Conservation (phyloP, 2,329 filamentous ascomycete genomes). For the Alternaria hordeiaustralica region DNA sequence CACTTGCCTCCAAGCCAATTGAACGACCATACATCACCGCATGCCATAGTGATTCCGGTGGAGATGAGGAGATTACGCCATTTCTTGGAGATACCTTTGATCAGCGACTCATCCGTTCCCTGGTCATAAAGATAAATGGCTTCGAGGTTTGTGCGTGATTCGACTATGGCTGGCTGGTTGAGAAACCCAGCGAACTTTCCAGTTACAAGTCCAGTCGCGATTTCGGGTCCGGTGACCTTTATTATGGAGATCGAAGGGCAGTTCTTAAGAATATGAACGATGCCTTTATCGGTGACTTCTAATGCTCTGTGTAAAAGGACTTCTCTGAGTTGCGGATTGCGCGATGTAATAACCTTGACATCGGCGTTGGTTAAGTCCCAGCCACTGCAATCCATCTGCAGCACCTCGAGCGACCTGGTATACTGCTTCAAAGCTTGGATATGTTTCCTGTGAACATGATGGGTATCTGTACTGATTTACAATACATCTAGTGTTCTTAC, state of each 20-base stretch:
- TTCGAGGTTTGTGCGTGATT: not conserved
- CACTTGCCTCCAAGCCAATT: not conserved
- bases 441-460: not conserved
- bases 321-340: not conserved
- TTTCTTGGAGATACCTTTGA: not conserved
- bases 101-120: not conserved
- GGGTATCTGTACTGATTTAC: not conserved
- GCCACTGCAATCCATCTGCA: not conserved
- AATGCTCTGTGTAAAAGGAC: not conserved
- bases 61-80: not conserved
- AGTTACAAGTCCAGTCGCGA: not conserved
- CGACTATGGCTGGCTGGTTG: not conserved
- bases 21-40: not conserved
- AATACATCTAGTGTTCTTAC: not conserved
- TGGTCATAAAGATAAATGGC: not conserved
- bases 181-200: not conserved
- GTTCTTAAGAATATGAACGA: not conserved
- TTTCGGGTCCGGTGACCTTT: not conserved
- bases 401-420: not conserved
- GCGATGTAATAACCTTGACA: not conserved
- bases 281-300: not conserved
- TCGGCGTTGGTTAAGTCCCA: not conserved
- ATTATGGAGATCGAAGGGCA: not conserved
- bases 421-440: not conserved
- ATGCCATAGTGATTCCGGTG: not conserved